Percentiles rank a stretch among this genome's conserved stretches.
These are phyloP conservation scores for Globisporangium mamillatum DNA, from an alignment of 352 stramenopile genomes.

Conservation along the genomic window DNA sequence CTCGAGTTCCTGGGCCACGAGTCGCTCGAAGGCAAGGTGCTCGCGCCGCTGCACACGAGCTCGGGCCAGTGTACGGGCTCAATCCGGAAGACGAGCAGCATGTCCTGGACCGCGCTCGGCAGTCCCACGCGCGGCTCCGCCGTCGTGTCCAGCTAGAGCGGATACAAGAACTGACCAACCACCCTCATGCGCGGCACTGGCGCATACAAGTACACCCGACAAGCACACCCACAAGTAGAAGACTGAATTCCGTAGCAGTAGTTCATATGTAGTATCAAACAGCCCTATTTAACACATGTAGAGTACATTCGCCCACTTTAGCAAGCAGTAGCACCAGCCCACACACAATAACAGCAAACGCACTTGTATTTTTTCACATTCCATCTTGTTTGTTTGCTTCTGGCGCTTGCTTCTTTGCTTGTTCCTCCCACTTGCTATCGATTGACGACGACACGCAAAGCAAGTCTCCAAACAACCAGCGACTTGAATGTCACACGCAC, in stretches of 20 bases:
- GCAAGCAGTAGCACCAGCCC: neutral
- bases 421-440: neutral
- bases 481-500: neutral
- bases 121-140: constrained; percentile 17
- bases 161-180: constrained; percentile 1
- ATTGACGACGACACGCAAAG: constrained; percentile 1
- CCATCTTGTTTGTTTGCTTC: neutral
- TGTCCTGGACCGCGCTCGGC: constrained; percentile 50
- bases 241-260: neutral
- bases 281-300: constrained; percentile 10
- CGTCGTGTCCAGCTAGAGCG: constrained; percentile 11
- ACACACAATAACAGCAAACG: constrained; percentile 3
- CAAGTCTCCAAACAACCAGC: neutral
- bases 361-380: constrained; percentile 3
- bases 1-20: constrained; percentile 62
- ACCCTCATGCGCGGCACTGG: neutral
- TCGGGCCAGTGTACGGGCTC: constrained; percentile 53
- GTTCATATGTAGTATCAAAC: constrained; percentile 1
- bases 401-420: neutral
- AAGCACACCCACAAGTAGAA: neutral
- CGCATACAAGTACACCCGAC: neutral
- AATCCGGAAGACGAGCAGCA: constrained; percentile 71
- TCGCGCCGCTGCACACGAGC: constrained; percentile 40
- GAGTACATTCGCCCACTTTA: neutral
- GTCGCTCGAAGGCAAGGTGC: constrained; percentile 44